Base-by-base conservation (phyloP, 1,284 basidiomycete species). In the Sphagnurus paluster region DNA sequence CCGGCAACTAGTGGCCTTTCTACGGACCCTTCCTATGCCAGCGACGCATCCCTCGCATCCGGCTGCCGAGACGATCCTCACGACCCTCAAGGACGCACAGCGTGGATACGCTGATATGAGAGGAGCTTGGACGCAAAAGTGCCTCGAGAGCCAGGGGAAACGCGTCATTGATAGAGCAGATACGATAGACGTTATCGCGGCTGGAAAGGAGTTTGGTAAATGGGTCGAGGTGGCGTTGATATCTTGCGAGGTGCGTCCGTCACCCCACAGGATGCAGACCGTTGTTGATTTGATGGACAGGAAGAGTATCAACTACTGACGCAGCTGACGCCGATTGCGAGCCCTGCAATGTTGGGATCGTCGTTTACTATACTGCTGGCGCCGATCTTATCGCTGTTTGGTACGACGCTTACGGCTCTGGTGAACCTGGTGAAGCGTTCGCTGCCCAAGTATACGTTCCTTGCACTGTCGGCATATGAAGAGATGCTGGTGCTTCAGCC, bases 61-160 rank as follows among this genome's bases (percentile, higher is more conserved):
- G 3, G 86, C 86, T 7, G 78, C 85, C 0, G 68, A 70, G 2
- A 69, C 72, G 1, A 90, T 90, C 35, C 67, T 81, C 23, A 60
- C 74, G 2, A 80, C 84, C 1, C 62, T 91, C 4, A 80, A 75
- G 55, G 88, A 90, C 25, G 86, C 87, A 3, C 87, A 89, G 64
- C 75, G 75, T 46, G 88, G 88, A 1, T 90, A 88, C 52, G 88
- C 86, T 0, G 88, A 90, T 52, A 91, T 90, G 88, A 76, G 87
- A 20, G 87, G 87, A 2, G 73, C 72, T 9, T 90, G 87, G 88
- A 73, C 72, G 30, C 74, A 76, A 50, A 87, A 84, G 56, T 86
- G 85, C 41, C 61, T 90, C 17, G 88, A 90, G 58, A 70, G 70
- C 8, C 80, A 82, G 49, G 84, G 79, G 3, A 82, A 84, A 56